Evolutionary conservation across 1,284 basidiomycete species (phyloP).

Genomic region (Xanthoconium separans): DNA sequence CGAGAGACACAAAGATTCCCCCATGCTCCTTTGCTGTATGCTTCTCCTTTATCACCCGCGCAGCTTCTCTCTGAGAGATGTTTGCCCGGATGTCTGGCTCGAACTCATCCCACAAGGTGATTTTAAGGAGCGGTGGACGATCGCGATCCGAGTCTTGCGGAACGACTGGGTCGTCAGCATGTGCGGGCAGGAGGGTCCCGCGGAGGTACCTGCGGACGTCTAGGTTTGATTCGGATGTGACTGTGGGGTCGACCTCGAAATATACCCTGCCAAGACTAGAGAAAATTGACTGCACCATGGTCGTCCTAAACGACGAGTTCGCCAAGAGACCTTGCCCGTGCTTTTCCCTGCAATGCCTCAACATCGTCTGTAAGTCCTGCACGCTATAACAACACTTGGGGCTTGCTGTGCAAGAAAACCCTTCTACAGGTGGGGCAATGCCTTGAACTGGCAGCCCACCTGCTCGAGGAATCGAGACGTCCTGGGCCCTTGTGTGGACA

Average conservation of each 20-base stretch:
- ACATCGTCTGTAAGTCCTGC: background rate
- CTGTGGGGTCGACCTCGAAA: conserved; percentile 5
- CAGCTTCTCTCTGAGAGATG: background rate
- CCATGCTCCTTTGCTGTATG: background rate
- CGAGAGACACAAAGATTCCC: background rate
- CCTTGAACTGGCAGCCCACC: background rate
- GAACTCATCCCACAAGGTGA: conserved; percentile 10
- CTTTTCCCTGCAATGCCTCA: conserved; percentile 3
- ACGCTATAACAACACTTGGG: conserved; percentile 7
- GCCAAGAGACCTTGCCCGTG: background rate
- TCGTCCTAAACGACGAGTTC: too few relatives aligned
- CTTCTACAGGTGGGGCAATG: background rate
- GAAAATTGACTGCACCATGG: too few relatives aligned
- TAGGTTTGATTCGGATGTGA: background rate
- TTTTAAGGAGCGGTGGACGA: conserved; percentile 3
- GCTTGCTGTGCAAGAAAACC: background rate
- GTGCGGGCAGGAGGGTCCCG: background rate
- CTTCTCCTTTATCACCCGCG: background rate
- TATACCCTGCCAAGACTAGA: too few relatives aligned
- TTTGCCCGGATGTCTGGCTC: background rate
- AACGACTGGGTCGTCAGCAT: background rate
- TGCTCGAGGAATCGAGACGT: background rate
- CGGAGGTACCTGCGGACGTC: background rate
- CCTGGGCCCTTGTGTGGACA: background rate
- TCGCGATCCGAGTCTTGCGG: background rate